A percentile compares a stretch with the other conserved stretches of the same genome.
phyloP scores from a whole-genome alignment of 2,329 filamentous ascomycete genomes.

The Alternaria triticimaculans region DNA sequence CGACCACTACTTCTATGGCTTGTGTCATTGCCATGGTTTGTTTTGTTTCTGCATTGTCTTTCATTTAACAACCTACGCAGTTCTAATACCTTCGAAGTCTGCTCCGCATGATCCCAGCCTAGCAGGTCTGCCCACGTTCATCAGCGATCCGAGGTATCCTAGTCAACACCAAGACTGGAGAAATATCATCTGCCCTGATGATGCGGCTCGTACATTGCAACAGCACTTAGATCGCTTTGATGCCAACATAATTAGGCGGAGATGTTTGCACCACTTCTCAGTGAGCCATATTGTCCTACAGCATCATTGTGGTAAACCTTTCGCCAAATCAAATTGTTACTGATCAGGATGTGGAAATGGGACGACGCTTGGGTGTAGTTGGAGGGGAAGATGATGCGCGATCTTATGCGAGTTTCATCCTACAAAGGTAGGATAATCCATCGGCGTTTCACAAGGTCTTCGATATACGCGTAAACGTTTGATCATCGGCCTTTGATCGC shows the following conservation, averaged over 20 bases:
- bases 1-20: too few relatives aligned
- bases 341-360: background rate
- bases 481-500: background rate
- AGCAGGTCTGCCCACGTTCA: background rate
- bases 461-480: background rate
- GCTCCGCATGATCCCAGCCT: background rate
- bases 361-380: background rate
- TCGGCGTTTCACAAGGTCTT: background rate
- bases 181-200: background rate
- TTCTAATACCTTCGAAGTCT: background rate
- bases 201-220: background rate
- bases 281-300: background rate
- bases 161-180: background rate
- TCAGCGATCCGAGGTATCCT: background rate
- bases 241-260: background rate
- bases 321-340: fast-evolving
- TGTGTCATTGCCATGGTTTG: too few relatives aligned
- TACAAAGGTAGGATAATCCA: background rate
- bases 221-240: background rate
- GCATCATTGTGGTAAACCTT: background rate
- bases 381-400: background rate
- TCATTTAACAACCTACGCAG: too few relatives aligned
- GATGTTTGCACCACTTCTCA: background rate
- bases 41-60: too few relatives aligned
- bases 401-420: background rate